Evolutionary conservation across 2,329 filamentous ascomycete genomes (phyloP).

Genomic region (Penicillium crustosum): DNA sequence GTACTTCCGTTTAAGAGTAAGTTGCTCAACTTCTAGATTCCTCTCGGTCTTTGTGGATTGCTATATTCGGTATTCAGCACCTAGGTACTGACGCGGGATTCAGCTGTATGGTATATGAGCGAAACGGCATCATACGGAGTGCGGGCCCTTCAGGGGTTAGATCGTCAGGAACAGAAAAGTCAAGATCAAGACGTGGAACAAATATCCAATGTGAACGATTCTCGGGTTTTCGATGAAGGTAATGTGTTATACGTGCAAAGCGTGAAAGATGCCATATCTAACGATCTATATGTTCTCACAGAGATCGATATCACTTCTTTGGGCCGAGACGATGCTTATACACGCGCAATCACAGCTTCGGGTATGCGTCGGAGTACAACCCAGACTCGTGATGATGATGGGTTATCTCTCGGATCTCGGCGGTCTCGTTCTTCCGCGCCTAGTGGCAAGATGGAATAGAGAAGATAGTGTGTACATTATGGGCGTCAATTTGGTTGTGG

Average conservation of each 20-base stretch:
- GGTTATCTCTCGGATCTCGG: not conserved
- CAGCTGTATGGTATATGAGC: slow-evolving; percentile 12
- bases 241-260: not conserved
- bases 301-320: not conserved
- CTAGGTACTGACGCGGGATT: not conserved
- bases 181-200: not conserved
- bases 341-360: not conserved
- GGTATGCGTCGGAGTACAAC: not conserved
- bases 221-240: not conserved
- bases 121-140: slow-evolving; percentile 9
- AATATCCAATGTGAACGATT: not conserved
- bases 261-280: not conserved
- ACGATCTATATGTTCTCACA: not conserved
- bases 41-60: not conserved
- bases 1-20: slow-evolving; percentile 10
- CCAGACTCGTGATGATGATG: not conserved
- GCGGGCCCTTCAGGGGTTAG: not conserved
- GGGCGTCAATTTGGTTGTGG: too few relatives aligned
- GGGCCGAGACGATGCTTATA: not conserved
- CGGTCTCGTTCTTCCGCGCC: not conserved
- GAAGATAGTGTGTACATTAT: too few relatives aligned
- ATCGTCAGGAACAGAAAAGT: not conserved
- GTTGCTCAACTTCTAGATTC: not conserved
- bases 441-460: not conserved
- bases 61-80: not conserved